Base-by-base conservation (phyloP, 768 basidiomycete genomes). In the Dictyophora rubrovolvata region DNA sequence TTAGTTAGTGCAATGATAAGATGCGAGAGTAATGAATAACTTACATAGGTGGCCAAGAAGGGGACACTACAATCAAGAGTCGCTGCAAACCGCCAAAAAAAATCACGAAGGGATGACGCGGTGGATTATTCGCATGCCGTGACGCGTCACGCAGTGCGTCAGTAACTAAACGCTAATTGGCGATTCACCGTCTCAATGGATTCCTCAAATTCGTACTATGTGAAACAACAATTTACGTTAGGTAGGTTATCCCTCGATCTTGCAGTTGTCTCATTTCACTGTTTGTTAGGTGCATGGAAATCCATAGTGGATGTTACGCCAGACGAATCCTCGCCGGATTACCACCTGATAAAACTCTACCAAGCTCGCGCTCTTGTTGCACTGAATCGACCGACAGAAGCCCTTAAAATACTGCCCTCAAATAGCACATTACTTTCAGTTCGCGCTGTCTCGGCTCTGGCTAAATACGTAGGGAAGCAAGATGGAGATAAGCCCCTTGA, bases 321-420 rank as follows among this genome's bases (percentile, higher is more conserved):
- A 3, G 80, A 84, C 60, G 66, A 77, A 51, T 75, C 77, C 33
- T 85, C 86, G 5, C 73, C 81, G 16, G 84, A 89, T 64, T 87
- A 86, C 68, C 71, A 72, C 10, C 78, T 82, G 4, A 79, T 78
- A 5, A 66, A 88, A n/a, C 71, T 92, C 28, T 92, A 89, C 75
- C 81, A 87, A 71, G 83, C 86, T 37, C 86, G 91, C 59, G 82
- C 90, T 1, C 76, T 82, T 64, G 82, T 93, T 57, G 89, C 90
- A 1, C 78, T 87, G 4, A 75, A 81, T 52, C 74, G 87, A 60
- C 70, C 85, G 6, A 66, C 79, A 49, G 73, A 78, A 3, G 87
- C 83, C 1, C 67, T 82, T 33, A 70, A 79, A 34, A 67, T 91
- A 34, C 66, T 90, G 21, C 80, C 84, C 48, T 65, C 70, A 18